Base-by-base conservation (phyloP, 2,329 filamentous ascomycete species). In the Fusarium chuoi region DNA sequence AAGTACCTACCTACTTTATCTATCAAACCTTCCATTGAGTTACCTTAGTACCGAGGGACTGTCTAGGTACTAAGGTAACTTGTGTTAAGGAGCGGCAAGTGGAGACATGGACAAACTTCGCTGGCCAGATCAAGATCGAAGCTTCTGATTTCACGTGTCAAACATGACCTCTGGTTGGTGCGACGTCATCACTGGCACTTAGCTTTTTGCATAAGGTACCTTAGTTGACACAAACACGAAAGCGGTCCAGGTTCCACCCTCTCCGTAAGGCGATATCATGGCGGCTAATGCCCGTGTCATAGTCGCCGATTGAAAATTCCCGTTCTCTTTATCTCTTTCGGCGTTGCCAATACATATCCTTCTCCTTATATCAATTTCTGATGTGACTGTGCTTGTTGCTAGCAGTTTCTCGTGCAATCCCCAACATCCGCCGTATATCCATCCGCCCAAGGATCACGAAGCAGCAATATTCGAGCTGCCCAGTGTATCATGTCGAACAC, bases 91-190 rank as follows among this genome's bases (percentile, higher is more conserved):
- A 57, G 35, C 46, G 52, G 46, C 44, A 55, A 68, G 71, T 56
- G 71, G 71, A 72, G 63, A 60, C 49, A 24, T 33, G 45, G 48
- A 35, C 38, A 15, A 36, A 36, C 36, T 44, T 60, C 39, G 54
- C 62, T 62, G 33, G 33, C 57, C 62, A 61, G 62, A 70, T 71
- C 45, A 67, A 56, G 51, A 70, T 75, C 44, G 66, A 74, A 69
- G 67, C 66, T 71, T 66, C 58, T 71, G 69, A 78, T 65, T 78
- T 78, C 77, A 78, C 77, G 75, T 78, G 77, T 71, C 75, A 70
- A 41, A 42, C 17, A 20, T 36, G 35, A 56, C 26, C 24, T 36
- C n/a, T 28, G 30, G 44, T 42, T n/a, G 41, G 48, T 45, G 70
- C 64, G 57, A 75, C 72, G 72, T 75, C 72, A 75, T 75, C 44